A percentile compares a stretch with the other conserved stretches of the same genome.
These are phyloP conservation scores for Volvox carteri DNA, from an alignment of 163 green algal genomes.

Conservation along the genomic window DNA sequence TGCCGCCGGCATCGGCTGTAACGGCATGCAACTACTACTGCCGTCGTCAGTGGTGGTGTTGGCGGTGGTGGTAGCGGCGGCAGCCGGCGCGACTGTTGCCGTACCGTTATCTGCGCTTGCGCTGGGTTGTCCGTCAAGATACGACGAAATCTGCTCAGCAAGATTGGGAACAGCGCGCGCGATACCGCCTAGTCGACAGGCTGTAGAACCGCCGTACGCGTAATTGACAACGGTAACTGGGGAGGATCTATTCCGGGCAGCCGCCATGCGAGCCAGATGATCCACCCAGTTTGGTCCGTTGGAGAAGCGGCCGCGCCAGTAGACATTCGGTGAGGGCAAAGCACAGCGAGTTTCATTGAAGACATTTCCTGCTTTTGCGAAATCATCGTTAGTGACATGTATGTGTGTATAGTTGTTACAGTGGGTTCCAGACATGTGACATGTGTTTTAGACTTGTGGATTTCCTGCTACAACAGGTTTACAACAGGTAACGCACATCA, in stretches of 20 bases:
- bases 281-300: slow-evolving; percentile 41
- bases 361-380: slow-evolving; percentile 21
- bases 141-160: background rate
- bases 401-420: too few relatives aligned
- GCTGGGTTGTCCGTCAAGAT: background rate
- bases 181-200: background rate
- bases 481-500: too few relatives aligned
- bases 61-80: too few relatives aligned
- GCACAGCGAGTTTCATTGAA: background rate
- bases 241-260: background rate
- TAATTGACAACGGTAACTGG: background rate
- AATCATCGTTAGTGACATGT: too few relatives aligned
- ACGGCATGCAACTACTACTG: background rate
- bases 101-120: background rate
- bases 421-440: too few relatives aligned
- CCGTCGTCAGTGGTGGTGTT: too few relatives aligned
- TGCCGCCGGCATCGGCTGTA: background rate
- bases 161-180: background rate
- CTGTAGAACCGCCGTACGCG: slow-evolving; percentile 19
- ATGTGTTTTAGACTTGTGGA: too few relatives aligned
- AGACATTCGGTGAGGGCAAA: background rate
- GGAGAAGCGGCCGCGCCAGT: slow-evolving; percentile 42
- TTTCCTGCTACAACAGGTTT: too few relatives aligned
- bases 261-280: background rate
- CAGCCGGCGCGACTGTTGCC: too few relatives aligned